Evolutionary conservation across 352 stramenopile genomes (phyloP), one percentile per base, ranked within the genome.

Genomic region (Pythium plurisporium): DNA sequence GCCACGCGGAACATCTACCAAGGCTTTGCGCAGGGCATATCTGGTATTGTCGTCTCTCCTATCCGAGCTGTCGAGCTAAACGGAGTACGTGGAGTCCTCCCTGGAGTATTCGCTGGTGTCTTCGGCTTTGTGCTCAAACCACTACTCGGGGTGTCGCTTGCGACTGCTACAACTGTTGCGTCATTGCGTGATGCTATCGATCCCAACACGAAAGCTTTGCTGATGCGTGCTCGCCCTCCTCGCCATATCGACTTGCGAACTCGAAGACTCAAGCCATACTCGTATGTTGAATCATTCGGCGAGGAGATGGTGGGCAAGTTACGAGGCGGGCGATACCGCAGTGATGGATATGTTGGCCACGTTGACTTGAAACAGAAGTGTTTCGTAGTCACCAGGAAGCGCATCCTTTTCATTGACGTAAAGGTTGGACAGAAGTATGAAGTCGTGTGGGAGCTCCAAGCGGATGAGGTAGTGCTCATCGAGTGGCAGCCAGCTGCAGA

Each of bases 1-100:
- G 80, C 83, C 5, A 91, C 86, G 8, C 76, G 81, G 12, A 91
- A 92, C 59, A 90, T 95, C 30, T 95, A 94, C 47, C 86, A 95
- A 57, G 86, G 82, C 9, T 79, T 95, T 14, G 86, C 85, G 12
- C 86, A 95, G 60, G 83, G 86, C 26, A 80, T 93, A 22, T 94
- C 86, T 1, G 86, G 86, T 30, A 64, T 95, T 9, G 83, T 93
- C 6, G 86, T 95, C 3, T 82, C 83, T 0, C 86, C 86, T 2
- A 95, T 95, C 40, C 80, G 90, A 55, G 77, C 86, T 9, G 84
- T 94, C 17, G 82, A 95, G 57, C 46, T 89, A 9, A 89, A 89
- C 27, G 86, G 86, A 3, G 74, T 75, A 23, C 76, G 78, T n/a
- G 86, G 86, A 42, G 69, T 95, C 4, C 50, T 94, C 6, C 86